These are phyloP conservation scores for Priceomyces carsonii DNA, from an alignment of 805 yeast genomes.

Conservation along the genomic window DNA sequence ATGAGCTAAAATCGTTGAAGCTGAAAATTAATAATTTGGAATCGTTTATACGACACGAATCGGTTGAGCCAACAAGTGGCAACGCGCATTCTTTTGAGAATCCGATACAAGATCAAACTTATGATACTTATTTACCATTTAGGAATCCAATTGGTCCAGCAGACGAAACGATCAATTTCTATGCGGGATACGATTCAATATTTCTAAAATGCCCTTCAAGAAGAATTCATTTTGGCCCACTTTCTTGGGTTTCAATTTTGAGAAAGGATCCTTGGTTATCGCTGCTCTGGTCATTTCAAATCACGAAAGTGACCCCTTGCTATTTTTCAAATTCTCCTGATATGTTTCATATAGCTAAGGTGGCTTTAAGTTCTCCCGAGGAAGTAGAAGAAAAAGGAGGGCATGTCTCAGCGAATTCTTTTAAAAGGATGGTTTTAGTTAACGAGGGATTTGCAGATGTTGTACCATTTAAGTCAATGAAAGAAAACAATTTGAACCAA, in stretches of 20 bases:
- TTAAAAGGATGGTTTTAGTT: slow-evolving; percentile 11
- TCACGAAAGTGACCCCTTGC: not conserved
- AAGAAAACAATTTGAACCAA: too few species aligned
- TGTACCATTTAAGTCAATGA: slow-evolving; percentile 8
- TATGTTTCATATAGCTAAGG: not conserved
- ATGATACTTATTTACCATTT: too few species aligned
- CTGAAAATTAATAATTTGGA: not conserved
- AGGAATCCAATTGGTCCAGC: not conserved
- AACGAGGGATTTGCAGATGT: slow-evolving; percentile 12
- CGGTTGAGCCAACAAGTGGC: not conserved
- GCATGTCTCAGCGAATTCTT: slow-evolving; percentile 3
- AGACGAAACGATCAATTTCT: slow-evolving; percentile 37
- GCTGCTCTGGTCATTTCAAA: slow-evolving; percentile 24
- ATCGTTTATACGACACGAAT: not conserved
- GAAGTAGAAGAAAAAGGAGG: not conserved
- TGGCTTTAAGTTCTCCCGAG: not conserved
- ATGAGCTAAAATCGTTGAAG: not conserved
- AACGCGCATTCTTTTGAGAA: too few species aligned
- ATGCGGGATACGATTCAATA: slow-evolving; percentile 42
- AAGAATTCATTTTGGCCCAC: slow-evolving; percentile 38
- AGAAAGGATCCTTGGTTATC: slow-evolving; percentile 32
- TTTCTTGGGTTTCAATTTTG: slow-evolving; percentile 39
- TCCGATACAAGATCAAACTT: too few species aligned
- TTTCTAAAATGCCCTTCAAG: slow-evolving; percentile 32
- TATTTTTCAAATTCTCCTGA: not conserved